Base-by-base conservation (phyloP, 345 rosid species). In the Bruguiera gymnorhiza region DNA sequence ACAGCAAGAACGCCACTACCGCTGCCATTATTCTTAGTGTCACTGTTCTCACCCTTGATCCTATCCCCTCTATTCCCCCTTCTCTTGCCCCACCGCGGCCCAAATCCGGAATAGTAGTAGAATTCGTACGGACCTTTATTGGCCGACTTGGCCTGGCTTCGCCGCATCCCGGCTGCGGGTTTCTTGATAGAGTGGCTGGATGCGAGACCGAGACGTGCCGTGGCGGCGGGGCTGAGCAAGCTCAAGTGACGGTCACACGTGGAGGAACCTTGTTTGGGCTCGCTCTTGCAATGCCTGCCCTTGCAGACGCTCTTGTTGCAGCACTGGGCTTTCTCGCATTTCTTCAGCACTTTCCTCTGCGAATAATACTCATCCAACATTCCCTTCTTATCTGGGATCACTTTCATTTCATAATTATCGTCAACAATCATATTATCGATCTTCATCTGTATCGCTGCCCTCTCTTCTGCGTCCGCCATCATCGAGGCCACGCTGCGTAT, bases 101-200 rank as follows among this genome's bases (percentile, higher is more conserved):
- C 97, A 67, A 91, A 93, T 74, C 97, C 98, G n/a, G 97, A 84
- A 83, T 93, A 93, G 72, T 93, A 93, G 70, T 93, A 93, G 72
- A 86, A 93, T 83, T 88, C 91, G 59, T 82, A 77, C 9, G 92
- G 95, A 74, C 75, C 80, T 68, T 79, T 85, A 30, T 62, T 83
- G 5, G 81, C 66, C 20, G 76, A 78, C 63, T 84, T 82, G 39
- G 68, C 84, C 72, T 88, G 71, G 26, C 90, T 89, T 1, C 81
- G 66, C 20, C 82, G 75, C 76, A 79, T 31, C 67, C 75, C 15
- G 67, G 71, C 32, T 60, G 34, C 78, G 8, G 48, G 60, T 69
- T 59, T 67, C 70, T 74, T 74, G 20, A 16, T 10, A 18, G 67
- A 55, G 51, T 30, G 50, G n/a, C 11, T n/a, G 23, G 19, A 6